phyloP scores from a whole-genome alignment of 108 stramenopile genomes.

The Fistulifera pelliculosa region DNA sequence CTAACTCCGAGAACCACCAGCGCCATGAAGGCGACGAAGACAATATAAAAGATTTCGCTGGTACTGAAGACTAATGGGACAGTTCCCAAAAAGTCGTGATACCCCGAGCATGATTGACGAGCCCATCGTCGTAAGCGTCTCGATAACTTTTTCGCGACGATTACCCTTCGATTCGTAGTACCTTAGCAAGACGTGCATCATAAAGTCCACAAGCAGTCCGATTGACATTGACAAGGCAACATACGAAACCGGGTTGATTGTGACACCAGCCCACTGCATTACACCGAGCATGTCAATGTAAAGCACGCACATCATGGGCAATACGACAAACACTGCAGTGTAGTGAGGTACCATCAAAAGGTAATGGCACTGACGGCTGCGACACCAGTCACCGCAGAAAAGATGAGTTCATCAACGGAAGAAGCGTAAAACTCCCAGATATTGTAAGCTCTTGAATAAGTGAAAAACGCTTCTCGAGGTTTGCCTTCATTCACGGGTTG shows the following conservation, averaged over 20 bases:
- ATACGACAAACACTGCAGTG: slow-evolving; percentile 11
- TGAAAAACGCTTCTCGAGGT: slow-evolving; percentile 15
- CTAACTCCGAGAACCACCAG: slow-evolving; percentile 10
- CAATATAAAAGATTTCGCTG: slow-evolving; percentile 16
- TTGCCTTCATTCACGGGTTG: slow-evolving; percentile 10
- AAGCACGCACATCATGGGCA: slow-evolving; percentile 1
- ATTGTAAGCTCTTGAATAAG: slow-evolving; percentile 1
- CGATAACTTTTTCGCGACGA: slow-evolving; percentile 7
- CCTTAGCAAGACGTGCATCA: slow-evolving; percentile 16
- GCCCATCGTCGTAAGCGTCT: slow-evolving; percentile 18
- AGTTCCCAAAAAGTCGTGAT: slow-evolving; percentile 16
- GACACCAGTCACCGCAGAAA: slow-evolving; percentile 6
- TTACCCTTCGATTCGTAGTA: slow-evolving; percentile 10
- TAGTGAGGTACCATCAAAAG: slow-evolving; percentile 25
- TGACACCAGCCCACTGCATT: slow-evolving; percentile 14
- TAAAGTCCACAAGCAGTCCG: slow-evolving; percentile 25
- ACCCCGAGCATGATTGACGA: slow-evolving; percentile 19
- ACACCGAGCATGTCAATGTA: slow-evolving; percentile 18
- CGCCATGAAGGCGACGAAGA: slow-evolving; percentile 18
- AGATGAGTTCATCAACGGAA: slow-evolving; percentile 12
- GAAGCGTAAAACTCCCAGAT: slow-evolving; percentile 29
- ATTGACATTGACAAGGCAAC: slow-evolving; percentile 16
- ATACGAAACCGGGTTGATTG: slow-evolving; percentile 6
- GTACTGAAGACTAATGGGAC: slow-evolving; percentile 15
- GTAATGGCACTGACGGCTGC: slow-evolving; percentile 16